A percentile compares a stretch with the other conserved stretches of the same genome.
Conservation (phyloP, 306 rosid species). For the Quercus agrifolia region DNA sequence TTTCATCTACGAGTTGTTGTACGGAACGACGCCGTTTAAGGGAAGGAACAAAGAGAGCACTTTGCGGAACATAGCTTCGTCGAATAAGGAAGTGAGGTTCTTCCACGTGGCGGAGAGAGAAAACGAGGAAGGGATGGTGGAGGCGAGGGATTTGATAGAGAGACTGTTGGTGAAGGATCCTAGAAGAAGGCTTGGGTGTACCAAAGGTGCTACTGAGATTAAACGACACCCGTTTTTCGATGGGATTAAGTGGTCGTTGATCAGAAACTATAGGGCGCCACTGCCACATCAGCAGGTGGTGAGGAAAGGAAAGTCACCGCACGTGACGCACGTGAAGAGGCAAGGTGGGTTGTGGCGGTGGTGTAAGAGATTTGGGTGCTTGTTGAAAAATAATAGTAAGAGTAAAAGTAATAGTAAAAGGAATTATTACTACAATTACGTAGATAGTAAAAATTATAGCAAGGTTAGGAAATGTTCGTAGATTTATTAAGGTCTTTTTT, state of each 20-base stretch:
- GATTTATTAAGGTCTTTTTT: too few relatives aligned
- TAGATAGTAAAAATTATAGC: neutral
- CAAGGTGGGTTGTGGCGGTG: conserved; percentile 36
- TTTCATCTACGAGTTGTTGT: conserved; percentile 55
- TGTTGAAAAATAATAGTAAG: conserved; percentile 18
- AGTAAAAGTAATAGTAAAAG: conserved; percentile 34
- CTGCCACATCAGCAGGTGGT: conserved; percentile 41
- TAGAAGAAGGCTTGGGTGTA: conserved; percentile 53
- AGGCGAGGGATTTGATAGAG: conserved; percentile 66
- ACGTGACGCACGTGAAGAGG: conserved; percentile 26
- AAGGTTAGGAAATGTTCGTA: too few relatives aligned
- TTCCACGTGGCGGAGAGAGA: conserved; percentile 35
- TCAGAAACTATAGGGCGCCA: conserved; percentile 60
- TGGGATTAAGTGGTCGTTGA: conserved; percentile 91
- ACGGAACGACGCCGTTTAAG: conserved; percentile 85
- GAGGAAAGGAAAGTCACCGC: conserved; percentile 33
- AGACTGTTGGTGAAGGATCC: conserved; percentile 68
- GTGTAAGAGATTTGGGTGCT: conserved; percentile 51
- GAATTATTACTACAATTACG: conserved; percentile 40
- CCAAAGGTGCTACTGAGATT: conserved; percentile 68
- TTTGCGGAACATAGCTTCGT: conserved; percentile 58
- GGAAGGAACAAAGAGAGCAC: conserved; percentile 74
- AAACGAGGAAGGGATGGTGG: conserved; percentile 42
- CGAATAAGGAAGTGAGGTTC: conserved; percentile 46
- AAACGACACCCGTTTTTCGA: conserved; percentile 75